Evolutionary conservation across 352 stramenopile species (phyloP), one percentile per base, ranked within the genome.

Genomic region (Pythium sp.): DNA sequence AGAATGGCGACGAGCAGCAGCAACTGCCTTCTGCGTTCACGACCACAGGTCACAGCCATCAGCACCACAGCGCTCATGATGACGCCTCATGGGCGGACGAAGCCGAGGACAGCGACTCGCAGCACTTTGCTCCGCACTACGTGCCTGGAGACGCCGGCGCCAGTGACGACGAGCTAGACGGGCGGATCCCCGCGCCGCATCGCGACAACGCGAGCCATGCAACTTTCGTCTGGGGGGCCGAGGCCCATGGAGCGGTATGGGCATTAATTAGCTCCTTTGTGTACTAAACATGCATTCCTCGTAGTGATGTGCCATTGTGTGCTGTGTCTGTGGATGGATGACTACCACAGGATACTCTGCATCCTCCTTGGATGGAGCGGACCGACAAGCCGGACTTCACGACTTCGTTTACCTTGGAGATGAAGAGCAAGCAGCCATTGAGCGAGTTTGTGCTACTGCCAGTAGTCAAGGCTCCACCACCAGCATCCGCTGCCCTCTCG

Each of bases 151-250:
- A 54, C 34, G 38, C 38, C 36, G 62, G 55, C 24, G 49, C 62
- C 30, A 67, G 62, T 24, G 62, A 68, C 24, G 51, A 68, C 8
- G 62, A 68, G 26, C 24, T 68, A 26, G 62, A 68, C 9, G 36
- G 26, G 0, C 24, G n/a, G 2, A 14, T 32, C 22, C 32, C 34
- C 5, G 49, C 22, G 1, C 24, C 11, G 53, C 51, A 62, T 18
- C 62, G 62, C 62, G 62, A 68, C 62, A 62, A 34, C 55, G 55
- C 55, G 18, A 60, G 53, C 36, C 62, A 62, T 47, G 62, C 51
- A 24, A 11, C 60, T 47, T 62, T 68, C 11, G 62, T 68, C 18
- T 68, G 54, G 49, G 26, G 24, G 26, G 3, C 55, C 2, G 55
- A 60, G 55, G 30, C 62, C 7, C 53, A 53, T n/a, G 18, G 51